phyloP scores from a whole-genome alignment of 805 yeast genomes.

The Millerozyma miso region DNA sequence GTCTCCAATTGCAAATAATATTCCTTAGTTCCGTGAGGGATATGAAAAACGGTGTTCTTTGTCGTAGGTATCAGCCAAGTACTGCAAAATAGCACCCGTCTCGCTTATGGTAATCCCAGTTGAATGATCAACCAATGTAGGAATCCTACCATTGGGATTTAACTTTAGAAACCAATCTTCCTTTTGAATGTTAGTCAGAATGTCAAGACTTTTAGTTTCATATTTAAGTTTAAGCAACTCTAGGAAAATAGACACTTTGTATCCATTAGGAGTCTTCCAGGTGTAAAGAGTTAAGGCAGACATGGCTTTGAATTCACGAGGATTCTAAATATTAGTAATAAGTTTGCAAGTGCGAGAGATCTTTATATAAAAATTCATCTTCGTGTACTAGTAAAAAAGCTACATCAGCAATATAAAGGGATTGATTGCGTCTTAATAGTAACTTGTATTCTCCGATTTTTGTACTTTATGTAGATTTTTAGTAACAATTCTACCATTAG shows the following conservation, averaged over 20 bases:
- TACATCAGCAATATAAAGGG: no score
- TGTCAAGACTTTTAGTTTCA: constrained; percentile 37
- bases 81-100: constrained; percentile 58
- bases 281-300: constrained; percentile 14
- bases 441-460: no score
- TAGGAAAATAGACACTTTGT: constrained; percentile 36
- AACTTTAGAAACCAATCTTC: constrained; percentile 52
- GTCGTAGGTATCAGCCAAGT: constrained; percentile 59
- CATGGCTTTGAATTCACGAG: no score
- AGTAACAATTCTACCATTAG: no score
- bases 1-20: constrained; percentile 55
- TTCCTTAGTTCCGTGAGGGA: constrained; percentile 27
- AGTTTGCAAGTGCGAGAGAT: no score
- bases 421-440: no score
- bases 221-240: constrained; percentile 42
- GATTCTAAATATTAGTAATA: no score
- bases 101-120: constrained; percentile 51
- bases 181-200: constrained; percentile 44
- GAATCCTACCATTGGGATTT: constrained; percentile 64
- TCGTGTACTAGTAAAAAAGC: no score
- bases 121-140: constrained; percentile 42
- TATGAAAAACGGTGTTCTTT: constrained; percentile 45
- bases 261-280: constrained; percentile 43
- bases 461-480: no score
- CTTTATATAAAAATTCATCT: no score